Percentiles rank a stretch among this genome's conserved stretches.
These are phyloP conservation scores for Rosa persica DNA, from an alignment of 306 rosid genomes.

Conservation along the genomic window DNA sequence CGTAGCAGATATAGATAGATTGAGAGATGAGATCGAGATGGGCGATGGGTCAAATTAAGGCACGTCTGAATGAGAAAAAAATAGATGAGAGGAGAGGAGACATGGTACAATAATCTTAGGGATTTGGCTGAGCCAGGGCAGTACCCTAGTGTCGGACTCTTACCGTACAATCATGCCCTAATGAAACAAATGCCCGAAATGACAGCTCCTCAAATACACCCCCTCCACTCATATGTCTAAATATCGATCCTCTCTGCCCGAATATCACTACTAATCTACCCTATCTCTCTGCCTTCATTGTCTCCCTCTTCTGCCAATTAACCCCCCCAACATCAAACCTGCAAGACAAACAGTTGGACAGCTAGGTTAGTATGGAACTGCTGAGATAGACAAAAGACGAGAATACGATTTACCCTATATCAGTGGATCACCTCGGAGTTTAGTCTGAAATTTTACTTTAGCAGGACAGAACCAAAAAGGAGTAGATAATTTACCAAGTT, in stretches of 20 bases:
- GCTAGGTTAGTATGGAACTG: constrained; percentile 8
- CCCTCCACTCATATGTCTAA: not conserved
- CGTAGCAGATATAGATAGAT: constrained; percentile 4
- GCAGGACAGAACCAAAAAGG: too few relatives aligned
- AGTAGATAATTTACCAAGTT: too few relatives aligned
- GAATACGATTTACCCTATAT: not conserved
- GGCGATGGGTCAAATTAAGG: constrained; percentile 20
- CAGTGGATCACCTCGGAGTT: not conserved
- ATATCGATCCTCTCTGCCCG: not conserved
- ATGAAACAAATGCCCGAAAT: constrained; percentile 37
- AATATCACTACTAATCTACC: constrained; percentile 6
- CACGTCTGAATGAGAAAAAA: constrained; percentile 6
- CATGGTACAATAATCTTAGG: constrained; percentile 45
- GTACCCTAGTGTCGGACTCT: constrained; percentile 60
- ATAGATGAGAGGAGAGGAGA: constrained; percentile 17
- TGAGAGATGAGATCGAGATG: constrained; percentile 26
- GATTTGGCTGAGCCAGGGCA: constrained; percentile 44
- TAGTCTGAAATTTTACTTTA: not conserved
- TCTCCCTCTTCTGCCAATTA: constrained; percentile 42
- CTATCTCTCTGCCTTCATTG: constrained; percentile 41
- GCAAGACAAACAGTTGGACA: constrained; percentile 20
- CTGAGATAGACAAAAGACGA: not conserved
- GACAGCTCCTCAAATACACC: constrained; percentile 50
- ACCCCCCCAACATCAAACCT: constrained; percentile 38
- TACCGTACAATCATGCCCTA: constrained; percentile 35